Percentiles rank a stretch among this genome's conserved stretches.
These are phyloP conservation scores for Euphrasia arctica DNA, from an alignment of 305 asterid species.

Conservation along the genomic window DNA sequence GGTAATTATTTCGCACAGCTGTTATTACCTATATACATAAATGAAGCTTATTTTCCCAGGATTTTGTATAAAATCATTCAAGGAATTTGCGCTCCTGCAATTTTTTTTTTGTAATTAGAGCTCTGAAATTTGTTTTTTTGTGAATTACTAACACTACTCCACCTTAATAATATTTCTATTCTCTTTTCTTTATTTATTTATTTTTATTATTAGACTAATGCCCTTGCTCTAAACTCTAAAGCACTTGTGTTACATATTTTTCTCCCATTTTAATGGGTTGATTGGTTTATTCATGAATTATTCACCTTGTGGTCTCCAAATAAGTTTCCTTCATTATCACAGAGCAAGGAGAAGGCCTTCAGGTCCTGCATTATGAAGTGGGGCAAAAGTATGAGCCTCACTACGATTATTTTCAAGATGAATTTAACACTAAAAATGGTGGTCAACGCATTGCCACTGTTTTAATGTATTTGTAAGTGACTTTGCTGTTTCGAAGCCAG, in stretches of 20 bases:
- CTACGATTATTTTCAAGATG: conserved; percentile 86
- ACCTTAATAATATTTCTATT: conserved; percentile 1
- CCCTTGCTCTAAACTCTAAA: background rate
- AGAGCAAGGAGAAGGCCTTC: conserved; percentile 98
- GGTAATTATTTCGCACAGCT: background rate
- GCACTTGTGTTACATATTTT: background rate
- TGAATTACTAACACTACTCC: background rate
- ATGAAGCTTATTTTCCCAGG: background rate
- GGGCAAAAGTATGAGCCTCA: conserved; percentile 97
- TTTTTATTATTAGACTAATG: conserved; percentile 4
- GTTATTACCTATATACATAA: background rate
- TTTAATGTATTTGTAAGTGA: conserved; percentile 91
- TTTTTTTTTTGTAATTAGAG: background rate
- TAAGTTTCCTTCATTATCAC: conserved; percentile 28
- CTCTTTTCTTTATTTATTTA: background rate
- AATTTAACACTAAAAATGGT: conserved; percentile 79
- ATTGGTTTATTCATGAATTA: conserved; percentile 8
- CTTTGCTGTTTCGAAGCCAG: conserved; percentile 23
- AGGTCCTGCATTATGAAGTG: conserved; percentile 87
- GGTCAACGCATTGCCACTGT: conserved; percentile 95
- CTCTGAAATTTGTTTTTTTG: conserved; percentile 2
- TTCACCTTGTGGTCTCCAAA: conserved; percentile 19
- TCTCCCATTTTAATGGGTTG: conserved; percentile 1
- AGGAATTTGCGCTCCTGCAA: background rate
- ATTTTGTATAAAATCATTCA: background rate